Evolutionary conservation across 2,329 filamentous ascomycete genomes (phyloP).

Genomic region (Xylariomycetidae sp.): DNA sequence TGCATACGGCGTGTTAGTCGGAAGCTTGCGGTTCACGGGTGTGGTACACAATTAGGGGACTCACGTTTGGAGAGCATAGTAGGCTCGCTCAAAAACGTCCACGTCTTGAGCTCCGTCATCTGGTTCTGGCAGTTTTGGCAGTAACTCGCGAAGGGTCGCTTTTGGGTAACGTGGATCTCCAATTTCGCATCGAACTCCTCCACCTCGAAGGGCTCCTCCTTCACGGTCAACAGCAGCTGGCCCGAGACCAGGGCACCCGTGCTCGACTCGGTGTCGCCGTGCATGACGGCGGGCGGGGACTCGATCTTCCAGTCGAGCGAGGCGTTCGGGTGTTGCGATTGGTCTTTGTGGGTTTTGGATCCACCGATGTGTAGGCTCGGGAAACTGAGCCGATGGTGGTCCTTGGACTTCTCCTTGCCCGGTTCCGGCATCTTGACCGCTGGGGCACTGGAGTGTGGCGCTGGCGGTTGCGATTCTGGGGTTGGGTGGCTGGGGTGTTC

Average conservation of each 20-base stretch:
- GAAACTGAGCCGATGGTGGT: slow-evolving; percentile 32
- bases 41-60: slow-evolving; percentile 6
- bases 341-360: slow-evolving; percentile 34
- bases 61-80: slow-evolving; percentile 46
- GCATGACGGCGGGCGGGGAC: slow-evolving; percentile 81
- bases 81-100: slow-evolving; percentile 66
- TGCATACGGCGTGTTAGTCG: slow-evolving; percentile 28
- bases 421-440: slow-evolving; percentile 33
- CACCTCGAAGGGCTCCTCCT: slow-evolving; percentile 61
- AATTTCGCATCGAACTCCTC: slow-evolving; percentile 71
- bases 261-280: slow-evolving; percentile 69
- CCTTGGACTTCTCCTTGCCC: slow-evolving; percentile 36
- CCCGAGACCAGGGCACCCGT: slow-evolving; percentile 83
- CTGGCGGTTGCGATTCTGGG: slow-evolving; percentile 11
- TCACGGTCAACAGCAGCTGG: slow-evolving; percentile 69
- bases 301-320: slow-evolving; percentile 62
- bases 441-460: too few species aligned
- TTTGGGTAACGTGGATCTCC: slow-evolving; percentile 66
- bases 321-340: slow-evolving; percentile 34
- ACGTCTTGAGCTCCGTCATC: slow-evolving; percentile 69
- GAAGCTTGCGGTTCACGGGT: too few species aligned
- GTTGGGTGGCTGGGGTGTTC: slow-evolving; percentile 16
- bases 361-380: slow-evolving; percentile 38
- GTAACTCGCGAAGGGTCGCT: slow-evolving; percentile 74
- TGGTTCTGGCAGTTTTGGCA: slow-evolving; percentile 73